Evolutionary conservation across 2,329 filamentous ascomycete genomes (phyloP).

Genomic region (Tolypocladium guangdongense): DNA sequence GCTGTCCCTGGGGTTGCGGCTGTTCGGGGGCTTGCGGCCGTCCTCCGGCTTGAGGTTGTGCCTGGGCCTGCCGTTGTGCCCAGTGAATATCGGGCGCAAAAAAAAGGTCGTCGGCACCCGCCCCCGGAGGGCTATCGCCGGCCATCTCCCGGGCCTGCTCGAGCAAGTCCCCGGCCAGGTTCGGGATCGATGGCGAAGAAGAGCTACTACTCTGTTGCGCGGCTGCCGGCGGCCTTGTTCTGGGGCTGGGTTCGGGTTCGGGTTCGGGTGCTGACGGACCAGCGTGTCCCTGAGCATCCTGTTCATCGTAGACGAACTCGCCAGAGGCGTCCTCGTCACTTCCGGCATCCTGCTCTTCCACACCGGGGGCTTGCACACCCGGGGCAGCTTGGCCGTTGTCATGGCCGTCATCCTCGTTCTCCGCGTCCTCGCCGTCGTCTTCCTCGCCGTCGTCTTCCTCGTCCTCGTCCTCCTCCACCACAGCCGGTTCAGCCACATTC

Average conservation of each 20-base stretch:
- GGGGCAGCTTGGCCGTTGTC: conserved; percentile 9
- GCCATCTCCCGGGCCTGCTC: neutral
- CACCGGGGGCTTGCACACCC: neutral
- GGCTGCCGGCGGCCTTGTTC: neutral
- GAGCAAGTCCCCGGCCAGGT: neutral
- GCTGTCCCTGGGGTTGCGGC: neutral
- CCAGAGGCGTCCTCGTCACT: conserved; percentile 8
- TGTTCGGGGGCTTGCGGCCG: too few species aligned
- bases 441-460: too few species aligned
- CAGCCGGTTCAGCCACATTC: neutral
- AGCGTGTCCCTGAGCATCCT: neutral
- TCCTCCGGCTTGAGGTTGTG: neutral
- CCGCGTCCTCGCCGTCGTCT: neutral
- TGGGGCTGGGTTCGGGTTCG: too few species aligned
- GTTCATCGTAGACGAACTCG: neutral
- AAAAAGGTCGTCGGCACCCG: neutral
- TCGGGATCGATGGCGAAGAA: neutral
- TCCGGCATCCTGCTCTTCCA: neutral
- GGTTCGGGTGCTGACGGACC: neutral
- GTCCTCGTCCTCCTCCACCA: neutral
- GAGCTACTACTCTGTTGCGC: neutral
- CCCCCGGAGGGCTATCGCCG: too few species aligned
- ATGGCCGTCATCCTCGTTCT: conserved; percentile 5
- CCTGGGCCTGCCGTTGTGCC: neutral
- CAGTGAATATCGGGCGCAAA: neutral